Conservation (phyloP, 2,329 filamentous ascomycete genomes). For the Xylariaceae sp. region DNA sequence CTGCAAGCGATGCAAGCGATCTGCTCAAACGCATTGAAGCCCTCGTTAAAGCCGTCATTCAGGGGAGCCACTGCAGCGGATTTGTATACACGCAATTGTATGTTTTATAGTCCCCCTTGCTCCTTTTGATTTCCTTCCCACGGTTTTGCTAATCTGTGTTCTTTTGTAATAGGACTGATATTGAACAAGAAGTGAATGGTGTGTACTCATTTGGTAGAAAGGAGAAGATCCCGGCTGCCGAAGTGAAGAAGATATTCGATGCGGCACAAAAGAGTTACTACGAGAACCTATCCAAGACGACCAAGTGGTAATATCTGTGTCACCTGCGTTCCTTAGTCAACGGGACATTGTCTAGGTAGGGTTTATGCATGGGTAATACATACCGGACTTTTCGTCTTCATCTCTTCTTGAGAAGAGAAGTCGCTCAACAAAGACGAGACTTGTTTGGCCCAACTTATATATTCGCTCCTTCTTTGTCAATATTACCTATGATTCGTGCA, state of each 20-base stretch:
- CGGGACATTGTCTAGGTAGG: not conserved
- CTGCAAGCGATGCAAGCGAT: slow-evolving; percentile 55
- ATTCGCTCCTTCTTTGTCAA: not conserved
- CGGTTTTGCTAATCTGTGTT: slow-evolving; percentile 1
- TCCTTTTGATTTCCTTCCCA: not conserved
- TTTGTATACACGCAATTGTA: slow-evolving; percentile 64
- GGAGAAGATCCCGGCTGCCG: slow-evolving; percentile 53
- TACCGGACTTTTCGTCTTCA: not conserved
- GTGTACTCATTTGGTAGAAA: slow-evolving; percentile 58
- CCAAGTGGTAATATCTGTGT: not conserved
- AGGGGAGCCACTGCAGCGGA: slow-evolving; percentile 51
- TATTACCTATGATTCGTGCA: too few relatives aligned
- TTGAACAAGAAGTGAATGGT: slow-evolving; percentile 65
- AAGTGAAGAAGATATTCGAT: slow-evolving; percentile 55
- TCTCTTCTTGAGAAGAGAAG: too few relatives aligned
- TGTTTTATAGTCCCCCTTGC: slow-evolving; percentile 24
- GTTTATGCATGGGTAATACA: not conserved
- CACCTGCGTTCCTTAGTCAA: too few relatives aligned
- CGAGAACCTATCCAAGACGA: slow-evolving; percentile 22
- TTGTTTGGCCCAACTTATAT: not conserved
- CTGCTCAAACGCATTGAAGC: slow-evolving; percentile 53
- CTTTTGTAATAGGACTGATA: slow-evolving; percentile 40
- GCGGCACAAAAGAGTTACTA: slow-evolving; percentile 46
- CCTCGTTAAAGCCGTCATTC: slow-evolving; percentile 53
- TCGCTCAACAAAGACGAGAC: not conserved